Conservation (phyloP, 2,329 filamentous ascomycete species). For the Ascochyta viciae-villosae region DNA sequence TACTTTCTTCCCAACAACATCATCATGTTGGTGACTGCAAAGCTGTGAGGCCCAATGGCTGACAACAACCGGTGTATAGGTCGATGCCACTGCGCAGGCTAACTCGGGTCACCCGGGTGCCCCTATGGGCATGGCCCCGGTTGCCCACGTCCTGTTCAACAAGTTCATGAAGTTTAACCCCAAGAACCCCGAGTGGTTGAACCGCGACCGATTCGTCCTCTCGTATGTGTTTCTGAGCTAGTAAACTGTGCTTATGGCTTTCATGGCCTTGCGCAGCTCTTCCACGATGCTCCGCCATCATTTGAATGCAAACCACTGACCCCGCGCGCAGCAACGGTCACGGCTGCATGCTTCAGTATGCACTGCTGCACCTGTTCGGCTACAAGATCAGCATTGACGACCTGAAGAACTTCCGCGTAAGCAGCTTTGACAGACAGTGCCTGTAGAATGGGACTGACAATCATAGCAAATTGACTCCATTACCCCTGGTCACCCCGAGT, state of each 20-base stretch:
- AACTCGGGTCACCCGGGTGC: constrained; percentile 99
- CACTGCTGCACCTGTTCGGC: constrained; percentile 94
- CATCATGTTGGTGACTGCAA: constrained; percentile 9
- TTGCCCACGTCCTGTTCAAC: constrained; percentile 97
- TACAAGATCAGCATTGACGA: constrained; percentile 88
- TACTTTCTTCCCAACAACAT: constrained; percentile 26
- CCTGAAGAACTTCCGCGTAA: constrained; percentile 93
- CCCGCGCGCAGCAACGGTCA: constrained; percentile 81
- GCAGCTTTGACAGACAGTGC: constrained; percentile 55
- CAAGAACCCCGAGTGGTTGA: constrained; percentile 96
- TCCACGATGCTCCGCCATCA: constrained; percentile 24
- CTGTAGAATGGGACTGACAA: constrained; percentile 1
- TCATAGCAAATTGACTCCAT: constrained; percentile 73
- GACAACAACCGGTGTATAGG: constrained; percentile 61
- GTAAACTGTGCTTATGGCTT: background rate
- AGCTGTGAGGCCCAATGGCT: constrained; percentile 37
- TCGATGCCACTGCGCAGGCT: constrained; percentile 94
- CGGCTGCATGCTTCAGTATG: constrained; percentile 99
- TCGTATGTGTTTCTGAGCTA: constrained; percentile 74
- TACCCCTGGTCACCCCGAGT: constrained; percentile 94
- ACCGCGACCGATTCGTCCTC: constrained; percentile 98
- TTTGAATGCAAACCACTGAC: constrained; percentile 23
- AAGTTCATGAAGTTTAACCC: constrained; percentile 99
- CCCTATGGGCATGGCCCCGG: constrained; percentile 95
- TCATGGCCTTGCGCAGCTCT: constrained; percentile 6